These are phyloP conservation scores for Podospora tetraspora DNA, from an alignment of 495 filamentous ascomycete species.

Conservation along the genomic window DNA sequence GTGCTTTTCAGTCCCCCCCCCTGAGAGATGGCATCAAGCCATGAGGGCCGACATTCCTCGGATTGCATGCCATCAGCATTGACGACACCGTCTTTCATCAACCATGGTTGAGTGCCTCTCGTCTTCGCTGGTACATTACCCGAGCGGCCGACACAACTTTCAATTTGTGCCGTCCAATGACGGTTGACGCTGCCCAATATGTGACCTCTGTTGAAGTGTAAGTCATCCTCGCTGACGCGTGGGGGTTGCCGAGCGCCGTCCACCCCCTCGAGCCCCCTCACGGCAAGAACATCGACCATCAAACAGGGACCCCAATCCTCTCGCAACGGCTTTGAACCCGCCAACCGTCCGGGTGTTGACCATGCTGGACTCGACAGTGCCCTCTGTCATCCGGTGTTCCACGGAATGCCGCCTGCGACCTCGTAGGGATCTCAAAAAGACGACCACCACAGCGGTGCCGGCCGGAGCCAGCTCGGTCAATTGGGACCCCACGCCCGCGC, in stretches of 20 bases:
- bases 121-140: conserved; percentile 7
- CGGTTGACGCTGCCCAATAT: background rate
- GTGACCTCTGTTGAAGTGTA: background rate
- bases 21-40: background rate
- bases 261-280: background rate
- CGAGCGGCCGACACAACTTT: conserved; percentile 1
- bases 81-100: background rate
- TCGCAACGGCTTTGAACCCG: background rate
- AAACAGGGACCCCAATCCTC: background rate
- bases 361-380: no score
- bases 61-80: background rate
- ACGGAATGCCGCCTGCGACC: background rate
- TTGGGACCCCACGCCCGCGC: background rate
- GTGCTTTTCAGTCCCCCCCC: background rate
- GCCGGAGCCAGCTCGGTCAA: background rate
- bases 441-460: background rate
- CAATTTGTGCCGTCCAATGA: background rate
- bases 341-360: no score
- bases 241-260: background rate
- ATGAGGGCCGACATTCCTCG: background rate
- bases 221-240: background rate
- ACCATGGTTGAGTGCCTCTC: background rate
- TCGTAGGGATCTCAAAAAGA: no score
- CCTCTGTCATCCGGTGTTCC: background rate
- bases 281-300: background rate